phyloP scores from a whole-genome alignment of 2,329 filamentous ascomycete genomes.

The Claviceps lovelessii region DNA sequence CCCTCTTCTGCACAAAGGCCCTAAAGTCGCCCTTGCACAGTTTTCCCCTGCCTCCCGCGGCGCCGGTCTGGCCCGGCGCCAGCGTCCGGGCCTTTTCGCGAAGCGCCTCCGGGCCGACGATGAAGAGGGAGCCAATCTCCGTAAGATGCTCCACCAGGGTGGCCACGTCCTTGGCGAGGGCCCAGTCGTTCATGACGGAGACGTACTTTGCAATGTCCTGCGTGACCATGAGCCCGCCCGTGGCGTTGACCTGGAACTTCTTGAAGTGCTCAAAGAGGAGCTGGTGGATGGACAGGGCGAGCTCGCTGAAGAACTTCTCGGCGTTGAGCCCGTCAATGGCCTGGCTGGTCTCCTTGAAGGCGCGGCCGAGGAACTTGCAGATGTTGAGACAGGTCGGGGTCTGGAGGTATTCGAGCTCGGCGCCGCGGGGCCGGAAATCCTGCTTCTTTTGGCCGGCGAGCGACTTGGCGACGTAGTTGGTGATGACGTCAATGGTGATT shows the following conservation, averaged over 20 bases:
- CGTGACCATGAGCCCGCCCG: slow-evolving; percentile 85
- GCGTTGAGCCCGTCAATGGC: slow-evolving; percentile 76
- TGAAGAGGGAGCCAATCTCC: slow-evolving; percentile 91
- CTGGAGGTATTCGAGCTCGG: slow-evolving; percentile 64
- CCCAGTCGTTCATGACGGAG: slow-evolving; percentile 71
- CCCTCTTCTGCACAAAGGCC: slow-evolving; percentile 70
- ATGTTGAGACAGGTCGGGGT: slow-evolving; percentile 74
- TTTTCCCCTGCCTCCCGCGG: slow-evolving; percentile 31
- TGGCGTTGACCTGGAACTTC: slow-evolving; percentile 82
- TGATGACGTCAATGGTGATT: slow-evolving; percentile 47
- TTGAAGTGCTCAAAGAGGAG: slow-evolving; percentile 88
- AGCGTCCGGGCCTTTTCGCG: slow-evolving; percentile 54
- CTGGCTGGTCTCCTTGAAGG: slow-evolving; percentile 46
- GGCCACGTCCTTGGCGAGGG: slow-evolving; percentile 52
- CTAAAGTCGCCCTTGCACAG: slow-evolving; percentile 58
- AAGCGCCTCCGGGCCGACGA: slow-evolving; percentile 71
- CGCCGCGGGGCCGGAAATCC: slow-evolving; percentile 79
- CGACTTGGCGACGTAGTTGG: slow-evolving; percentile 62
- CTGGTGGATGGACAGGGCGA: slow-evolving; percentile 62
- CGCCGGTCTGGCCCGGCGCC: slow-evolving; percentile 24
- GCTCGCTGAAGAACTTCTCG: slow-evolving; percentile 66
- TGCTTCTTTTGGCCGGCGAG: slow-evolving; percentile 70
- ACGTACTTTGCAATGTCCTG: slow-evolving; percentile 94
- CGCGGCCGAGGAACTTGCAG: slow-evolving; percentile 61
- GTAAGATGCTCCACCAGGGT: slow-evolving; percentile 69